phyloP scores from a whole-genome alignment of 23 red algal species.

The Chondrus crispus region DNA sequence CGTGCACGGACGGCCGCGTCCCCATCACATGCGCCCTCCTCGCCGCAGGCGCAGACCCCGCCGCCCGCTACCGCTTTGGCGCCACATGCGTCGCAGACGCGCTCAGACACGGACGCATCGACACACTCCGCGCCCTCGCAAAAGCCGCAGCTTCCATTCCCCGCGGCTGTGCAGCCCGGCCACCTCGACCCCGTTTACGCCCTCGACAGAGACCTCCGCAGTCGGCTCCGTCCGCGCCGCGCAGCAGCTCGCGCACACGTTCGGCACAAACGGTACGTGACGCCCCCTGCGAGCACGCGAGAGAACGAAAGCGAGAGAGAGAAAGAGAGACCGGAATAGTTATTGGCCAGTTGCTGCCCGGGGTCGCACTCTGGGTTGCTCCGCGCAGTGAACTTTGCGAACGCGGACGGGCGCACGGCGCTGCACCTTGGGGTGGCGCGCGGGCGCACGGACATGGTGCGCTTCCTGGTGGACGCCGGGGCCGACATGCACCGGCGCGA shows the following conservation, averaged over 20 bases:
- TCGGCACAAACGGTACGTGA: slow-evolving; percentile 6
- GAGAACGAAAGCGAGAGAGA: no score
- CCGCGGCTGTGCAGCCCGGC: neutral
- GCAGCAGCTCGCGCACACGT: slow-evolving; percentile 14
- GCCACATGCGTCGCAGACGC: neutral
- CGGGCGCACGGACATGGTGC: slow-evolving; percentile 32
- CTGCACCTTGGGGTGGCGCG: slow-evolving; percentile 68
- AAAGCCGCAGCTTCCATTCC: neutral
- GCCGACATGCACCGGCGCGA: slow-evolving; percentile 47
- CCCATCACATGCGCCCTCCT: neutral
- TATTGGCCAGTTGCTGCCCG: no score
- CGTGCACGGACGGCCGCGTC: slow-evolving; percentile 67
- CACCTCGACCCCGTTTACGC: slow-evolving; percentile 19
- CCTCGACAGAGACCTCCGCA: slow-evolving; percentile 10
- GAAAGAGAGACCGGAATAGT: no score
- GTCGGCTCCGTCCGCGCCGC: neutral
- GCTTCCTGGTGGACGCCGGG: slow-evolving; percentile 57
- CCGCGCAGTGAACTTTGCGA: slow-evolving; percentile 33
- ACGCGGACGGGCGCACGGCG: slow-evolving; percentile 70
- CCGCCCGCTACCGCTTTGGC: neutral
- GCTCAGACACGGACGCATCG: neutral
- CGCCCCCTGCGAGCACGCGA: neutral
- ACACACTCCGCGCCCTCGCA: neutral
- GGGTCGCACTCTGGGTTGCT: no score
- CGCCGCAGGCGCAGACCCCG: neutral